These are phyloP conservation scores for Mycena haematopus DNA, from an alignment of 768 basidiomycete species.

Conservation along the genomic window DNA sequence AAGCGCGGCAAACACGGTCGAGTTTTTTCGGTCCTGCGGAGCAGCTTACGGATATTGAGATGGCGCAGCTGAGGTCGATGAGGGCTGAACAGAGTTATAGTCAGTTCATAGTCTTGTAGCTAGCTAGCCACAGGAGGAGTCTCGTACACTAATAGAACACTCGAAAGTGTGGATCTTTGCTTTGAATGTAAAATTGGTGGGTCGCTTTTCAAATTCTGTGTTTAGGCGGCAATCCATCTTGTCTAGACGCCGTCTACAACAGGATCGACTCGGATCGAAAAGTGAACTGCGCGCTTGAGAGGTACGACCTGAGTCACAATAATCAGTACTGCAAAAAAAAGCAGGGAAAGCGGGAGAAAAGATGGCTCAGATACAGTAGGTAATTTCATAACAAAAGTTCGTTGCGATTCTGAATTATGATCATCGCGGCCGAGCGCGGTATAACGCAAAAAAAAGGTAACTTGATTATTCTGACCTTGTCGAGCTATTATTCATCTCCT, in stretches of 20 bases:
- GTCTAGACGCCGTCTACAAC: too few relatives aligned
- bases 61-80: conserved; percentile 43
- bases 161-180: too few relatives aligned
- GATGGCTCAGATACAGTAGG: conserved; percentile 10
- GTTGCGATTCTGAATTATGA: conserved; percentile 15
- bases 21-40: conserved; percentile 19
- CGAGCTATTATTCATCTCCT: too few relatives aligned
- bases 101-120: conserved; percentile 16
- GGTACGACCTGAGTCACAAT: too few relatives aligned
- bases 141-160: too few relatives aligned
- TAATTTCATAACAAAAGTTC: conserved; percentile 14
- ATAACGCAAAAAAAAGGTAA: neutral
- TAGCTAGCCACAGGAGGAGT: too few relatives aligned
- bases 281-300: too few relatives aligned
- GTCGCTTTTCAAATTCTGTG: too few relatives aligned
- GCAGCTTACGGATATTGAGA: conserved; percentile 39
- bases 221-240: too few relatives aligned
- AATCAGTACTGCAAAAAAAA: too few relatives aligned
- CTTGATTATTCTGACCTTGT: neutral
- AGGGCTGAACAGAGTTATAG: conserved; percentile 30
- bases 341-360: neutral
- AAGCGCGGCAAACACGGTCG: conserved; percentile 10
- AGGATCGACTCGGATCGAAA: too few relatives aligned
- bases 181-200: too few relatives aligned
- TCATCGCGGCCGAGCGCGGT: neutral